Evolutionary conservation across 129 eudicot species (phyloP), one percentile per base, ranked within the genome.

Genomic region (Centella asiatica): DNA sequence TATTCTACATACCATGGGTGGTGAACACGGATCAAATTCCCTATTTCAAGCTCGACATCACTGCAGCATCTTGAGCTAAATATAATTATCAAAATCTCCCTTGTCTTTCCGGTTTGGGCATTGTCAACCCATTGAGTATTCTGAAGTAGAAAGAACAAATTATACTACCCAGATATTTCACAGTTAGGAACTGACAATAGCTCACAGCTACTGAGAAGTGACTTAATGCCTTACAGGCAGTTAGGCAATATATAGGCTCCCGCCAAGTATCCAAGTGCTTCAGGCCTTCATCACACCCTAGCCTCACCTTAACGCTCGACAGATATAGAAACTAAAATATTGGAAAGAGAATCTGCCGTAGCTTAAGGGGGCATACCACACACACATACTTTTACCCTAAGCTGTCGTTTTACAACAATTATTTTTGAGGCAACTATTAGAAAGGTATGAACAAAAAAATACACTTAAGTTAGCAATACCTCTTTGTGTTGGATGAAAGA

Each of bases 41-140:
- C 95, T 56, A 80, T 82, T 75, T 92, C 96, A 68, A 87, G 84
- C 72, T 92, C 98, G 54, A 92, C 76, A 20, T 87, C 80, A 4
- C 69, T 64, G 51, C 90, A 87, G 53, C 77, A 36, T 75, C 82
- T 82, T 57, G 95, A 74, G 84, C 68, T 77, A 78, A 92, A 92
- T 57, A 92, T 76, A 33, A 87, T 51, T 19, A 76, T 80, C 68
- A 60, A 26, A 4, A 47, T 73, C 75, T 78, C 56, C 33, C 47
- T 57, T 7, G 3, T 49, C 69, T 78, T 69, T 36, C 18, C 36
- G 57, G 52, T 78, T 51, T 25, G 61, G 58, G 44, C 54, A 67
- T 63, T 55, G 66, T 72, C 61, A 44, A 64, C 49, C 55, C 46
- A 57, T n/a, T 74, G 58, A 19, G 66, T 50, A 67, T 64, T 62